phyloP scores from a whole-genome alignment of 768 basidiomycete species.

The Polyporus arcularius region DNA sequence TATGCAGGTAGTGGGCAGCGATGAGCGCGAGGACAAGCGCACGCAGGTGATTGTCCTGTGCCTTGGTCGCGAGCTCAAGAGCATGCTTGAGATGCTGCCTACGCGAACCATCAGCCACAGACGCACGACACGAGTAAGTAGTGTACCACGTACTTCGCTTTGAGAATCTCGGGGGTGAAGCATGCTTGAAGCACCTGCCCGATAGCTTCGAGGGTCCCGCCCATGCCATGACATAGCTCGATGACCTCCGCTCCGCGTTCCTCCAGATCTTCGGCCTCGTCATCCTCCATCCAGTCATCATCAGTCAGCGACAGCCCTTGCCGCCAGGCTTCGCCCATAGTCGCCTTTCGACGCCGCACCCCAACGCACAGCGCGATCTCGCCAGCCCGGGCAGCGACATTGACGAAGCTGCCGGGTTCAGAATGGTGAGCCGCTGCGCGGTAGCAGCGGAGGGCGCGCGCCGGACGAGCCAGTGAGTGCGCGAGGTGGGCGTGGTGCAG shows the following conservation, averaged over 20 bases:
- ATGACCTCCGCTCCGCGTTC: slow-evolving; percentile 39
- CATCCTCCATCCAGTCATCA: slow-evolving; percentile 25
- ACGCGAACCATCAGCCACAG: not conserved
- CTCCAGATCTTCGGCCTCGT: slow-evolving; percentile 30
- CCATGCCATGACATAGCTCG: slow-evolving; percentile 46
- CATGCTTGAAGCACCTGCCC: slow-evolving; percentile 57
- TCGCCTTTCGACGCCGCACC: slow-evolving; percentile 27
- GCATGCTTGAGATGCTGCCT: slow-evolving; percentile 64
- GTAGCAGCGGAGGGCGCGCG: slow-evolving; percentile 63
- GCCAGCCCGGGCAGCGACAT: slow-evolving; percentile 51
- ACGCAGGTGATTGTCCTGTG: slow-evolving; percentile 74
- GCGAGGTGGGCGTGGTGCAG: slow-evolving; percentile 74
- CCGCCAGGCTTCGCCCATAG: slow-evolving; percentile 20
- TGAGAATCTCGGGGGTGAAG: slow-evolving; percentile 52
- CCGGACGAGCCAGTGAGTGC: slow-evolving; percentile 57
- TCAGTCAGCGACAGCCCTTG: slow-evolving; percentile 16
- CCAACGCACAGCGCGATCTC: slow-evolving; percentile 55
- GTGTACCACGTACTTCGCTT: slow-evolving; percentile 52
- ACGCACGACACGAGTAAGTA: too few relatives aligned
- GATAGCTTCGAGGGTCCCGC: slow-evolving; percentile 56
- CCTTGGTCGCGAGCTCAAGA: slow-evolving; percentile 53
- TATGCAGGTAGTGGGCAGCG: slow-evolving; percentile 71
- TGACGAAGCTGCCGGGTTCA: slow-evolving; percentile 41
- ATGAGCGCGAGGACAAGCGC: slow-evolving; percentile 69
- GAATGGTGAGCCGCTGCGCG: slow-evolving; percentile 56